phyloP scores from a whole-genome alignment of 208 protist genomes.

The Sergeia podlipaevii region DNA sequence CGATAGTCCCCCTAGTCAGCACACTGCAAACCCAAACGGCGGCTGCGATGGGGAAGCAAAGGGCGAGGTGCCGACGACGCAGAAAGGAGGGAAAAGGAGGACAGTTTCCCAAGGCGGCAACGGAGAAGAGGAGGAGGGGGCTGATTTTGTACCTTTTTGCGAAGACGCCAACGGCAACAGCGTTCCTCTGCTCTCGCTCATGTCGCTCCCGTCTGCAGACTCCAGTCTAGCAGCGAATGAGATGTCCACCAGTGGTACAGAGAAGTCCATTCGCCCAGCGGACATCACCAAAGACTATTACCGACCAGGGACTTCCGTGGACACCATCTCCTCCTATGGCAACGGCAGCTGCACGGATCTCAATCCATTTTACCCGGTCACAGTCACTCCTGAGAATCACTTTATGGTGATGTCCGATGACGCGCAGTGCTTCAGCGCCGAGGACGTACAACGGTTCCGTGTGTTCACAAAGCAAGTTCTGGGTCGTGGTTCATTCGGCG shows the following conservation, averaged over 20 bases:
- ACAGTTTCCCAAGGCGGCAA: too few relatives aligned
- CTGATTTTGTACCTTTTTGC: too few relatives aligned
- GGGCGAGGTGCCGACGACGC: too few relatives aligned
- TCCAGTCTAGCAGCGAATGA: too few relatives aligned
- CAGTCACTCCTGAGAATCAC: background rate
- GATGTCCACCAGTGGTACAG: too few relatives aligned
- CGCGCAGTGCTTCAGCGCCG: background rate
- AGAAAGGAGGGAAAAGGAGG: too few relatives aligned
- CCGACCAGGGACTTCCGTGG: background rate
- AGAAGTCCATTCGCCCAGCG: background rate
- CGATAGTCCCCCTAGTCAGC: too few relatives aligned
- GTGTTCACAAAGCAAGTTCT: constrained; percentile 1
- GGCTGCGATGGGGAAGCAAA: too few relatives aligned
- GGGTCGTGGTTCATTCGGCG: background rate
- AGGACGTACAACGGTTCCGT: background rate
- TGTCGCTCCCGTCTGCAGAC: too few relatives aligned
- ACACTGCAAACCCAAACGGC: too few relatives aligned
- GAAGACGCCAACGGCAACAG: background rate
- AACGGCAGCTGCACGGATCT: background rate
- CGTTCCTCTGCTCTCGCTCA: background rate
- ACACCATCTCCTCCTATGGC: too few relatives aligned
- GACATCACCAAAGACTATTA: background rate
- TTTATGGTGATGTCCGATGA: constrained; percentile 5
- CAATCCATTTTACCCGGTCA: background rate
- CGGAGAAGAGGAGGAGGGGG: background rate